Evolutionary conservation across 169 alveolate genomes (phyloP), one percentile per base, ranked within the genome.

Genomic region (Cryptosporidium sp.): DNA sequence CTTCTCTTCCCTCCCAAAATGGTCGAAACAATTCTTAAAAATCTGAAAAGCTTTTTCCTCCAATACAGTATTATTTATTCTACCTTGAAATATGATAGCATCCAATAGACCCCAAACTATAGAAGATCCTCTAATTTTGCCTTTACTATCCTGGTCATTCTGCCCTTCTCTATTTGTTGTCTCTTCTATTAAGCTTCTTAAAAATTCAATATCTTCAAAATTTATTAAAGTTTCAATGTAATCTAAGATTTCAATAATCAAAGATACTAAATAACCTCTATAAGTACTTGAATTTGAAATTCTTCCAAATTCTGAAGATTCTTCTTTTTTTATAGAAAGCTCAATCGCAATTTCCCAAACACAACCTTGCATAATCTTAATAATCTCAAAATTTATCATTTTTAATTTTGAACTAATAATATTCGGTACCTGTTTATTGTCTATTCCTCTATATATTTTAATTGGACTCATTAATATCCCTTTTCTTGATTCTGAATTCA

Each of bases 21-120:
- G 51, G 26, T 65, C 72, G 0, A 65, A 33, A 21, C 72, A 65
- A 33, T 29, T 65, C 31, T 52, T 26, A 48, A 72, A 29, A 14
- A 72, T 26, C 48, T 56, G 31, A 7, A 31, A 33, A n/a, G 26
- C 21, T 52, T 26, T 31, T 21, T 72, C 85, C 48, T 53, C 53
- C 14, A 72, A 48, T 21, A 29, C 85, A 52, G 70, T 52, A 29
- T 31, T 26, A 44, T 29, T 14, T n/a, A n/a, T 16, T 31, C 23
- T 60, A 39, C 45, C 52, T 42, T 42, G 42, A 48, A 80, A 80
- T 65, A 80, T 23, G 1, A 80, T 65, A 4, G 39, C 10, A 62
- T 80, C 75, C 42, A 80, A 80, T 62, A 65, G 26, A 1, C 44
- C 89, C 72, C 72, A 80, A 44, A 80, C 39, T 31, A 80, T 26